phyloP scores from a whole-genome alignment of 2,329 filamentous ascomycete genomes.

The Herpotrichia juniperi region DNA sequence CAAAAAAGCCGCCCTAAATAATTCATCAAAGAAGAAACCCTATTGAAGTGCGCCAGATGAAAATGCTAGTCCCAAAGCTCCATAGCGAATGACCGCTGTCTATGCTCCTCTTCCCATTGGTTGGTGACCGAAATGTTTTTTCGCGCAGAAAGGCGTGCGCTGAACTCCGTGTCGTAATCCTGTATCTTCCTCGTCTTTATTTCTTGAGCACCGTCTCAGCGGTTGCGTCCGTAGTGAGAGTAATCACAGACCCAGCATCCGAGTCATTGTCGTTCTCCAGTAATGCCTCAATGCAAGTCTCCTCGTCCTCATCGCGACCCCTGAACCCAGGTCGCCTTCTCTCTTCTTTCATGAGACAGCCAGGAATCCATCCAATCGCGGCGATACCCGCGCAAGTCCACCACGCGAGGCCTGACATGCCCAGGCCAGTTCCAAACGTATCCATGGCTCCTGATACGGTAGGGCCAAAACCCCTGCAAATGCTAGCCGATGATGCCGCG shows the following conservation, averaged over 20 bases:
- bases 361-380: slow-evolving; percentile 62
- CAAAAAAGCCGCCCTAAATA: slow-evolving; percentile 13
- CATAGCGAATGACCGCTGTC: slow-evolving; percentile 11
- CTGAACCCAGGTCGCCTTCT: slow-evolving; percentile 41
- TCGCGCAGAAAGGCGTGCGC: not conserved
- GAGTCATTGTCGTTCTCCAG: slow-evolving; percentile 20
- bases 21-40: slow-evolving; percentile 9
- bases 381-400: slow-evolving; percentile 86
- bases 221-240: slow-evolving; percentile 37
- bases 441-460: slow-evolving; percentile 87
- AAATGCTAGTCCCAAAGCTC: slow-evolving; percentile 17
- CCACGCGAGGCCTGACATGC: slow-evolving; percentile 90
- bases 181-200: slow-evolving; percentile 17
- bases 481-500: slow-evolving; percentile 86
- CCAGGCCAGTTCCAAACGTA: slow-evolving; percentile 75
- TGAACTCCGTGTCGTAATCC: slow-evolving; percentile 20
- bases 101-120: slow-evolving; percentile 11
- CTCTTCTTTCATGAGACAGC: slow-evolving; percentile 70
- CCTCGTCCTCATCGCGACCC: slow-evolving; percentile 37
- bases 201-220: slow-evolving; percentile 38
- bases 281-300: slow-evolving; percentile 25
- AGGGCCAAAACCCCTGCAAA: slow-evolving; percentile 87
- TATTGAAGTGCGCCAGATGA: slow-evolving; percentile 19
- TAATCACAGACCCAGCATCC: slow-evolving; percentile 40
- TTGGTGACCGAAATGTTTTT: not conserved